Evolutionary conservation across 176 grass and related monocot species (phyloP).

Genomic region (Cocos nucifera): DNA sequence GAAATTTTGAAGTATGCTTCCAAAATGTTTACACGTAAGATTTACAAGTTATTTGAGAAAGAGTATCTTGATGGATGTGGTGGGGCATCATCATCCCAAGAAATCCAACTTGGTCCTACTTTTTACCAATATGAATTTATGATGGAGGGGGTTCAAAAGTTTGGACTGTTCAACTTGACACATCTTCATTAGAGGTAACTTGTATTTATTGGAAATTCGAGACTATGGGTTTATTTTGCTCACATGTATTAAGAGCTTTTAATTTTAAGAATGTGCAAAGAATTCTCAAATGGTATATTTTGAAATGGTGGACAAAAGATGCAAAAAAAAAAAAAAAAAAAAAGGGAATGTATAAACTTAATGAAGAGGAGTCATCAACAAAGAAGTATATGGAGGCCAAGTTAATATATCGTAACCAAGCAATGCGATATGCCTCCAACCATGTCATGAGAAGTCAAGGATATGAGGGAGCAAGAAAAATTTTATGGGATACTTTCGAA

Average conservation of each 20-base stretch:
- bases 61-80: no score
- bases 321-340: conserved; percentile 64
- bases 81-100: no score
- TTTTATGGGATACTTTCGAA: conserved; percentile 43
- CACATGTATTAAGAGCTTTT: conserved; percentile 66
- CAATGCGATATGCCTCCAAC: conserved; percentile 68
- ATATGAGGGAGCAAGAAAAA: conserved; percentile 45
- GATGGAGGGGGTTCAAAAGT: no score
- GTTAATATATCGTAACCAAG: conserved; percentile 53
- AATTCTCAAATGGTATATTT: conserved; percentile 43
- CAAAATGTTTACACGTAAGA: conserved; percentile 66
- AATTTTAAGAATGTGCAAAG: conserved; percentile 53
- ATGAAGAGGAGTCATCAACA: conserved; percentile 43
- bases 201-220: conserved; percentile 69
- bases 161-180: conserved; percentile 54
- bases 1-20: conserved; percentile 72
- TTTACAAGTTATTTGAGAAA: no score
- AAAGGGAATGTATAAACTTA: conserved; percentile 51
- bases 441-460: conserved; percentile 66
- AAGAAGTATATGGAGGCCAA: conserved; percentile 61
- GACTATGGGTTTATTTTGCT: conserved; percentile 73
- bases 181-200: conserved; percentile 27
- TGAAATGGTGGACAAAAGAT: conserved; percentile 26
- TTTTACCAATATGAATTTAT: no score
- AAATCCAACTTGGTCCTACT: no score